These are phyloP conservation scores for Collybia sordida DNA, from an alignment of 768 basidiomycete genomes.

Conservation along the genomic window DNA sequence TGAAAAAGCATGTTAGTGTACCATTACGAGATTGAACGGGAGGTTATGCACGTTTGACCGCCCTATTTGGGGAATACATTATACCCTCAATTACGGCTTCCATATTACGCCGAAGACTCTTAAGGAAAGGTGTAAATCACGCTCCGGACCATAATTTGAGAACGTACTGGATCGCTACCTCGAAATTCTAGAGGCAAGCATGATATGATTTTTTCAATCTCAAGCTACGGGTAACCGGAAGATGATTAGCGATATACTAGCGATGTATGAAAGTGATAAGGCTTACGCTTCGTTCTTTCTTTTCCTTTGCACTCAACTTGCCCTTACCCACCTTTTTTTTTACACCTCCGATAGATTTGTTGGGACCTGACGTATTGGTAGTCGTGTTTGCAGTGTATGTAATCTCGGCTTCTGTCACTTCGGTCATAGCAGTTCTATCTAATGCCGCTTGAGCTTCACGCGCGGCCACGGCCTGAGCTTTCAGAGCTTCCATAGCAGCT, in stretches of 20 bases:
- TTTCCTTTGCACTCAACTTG: constrained; percentile 77
- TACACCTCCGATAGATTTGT: constrained; percentile 32
- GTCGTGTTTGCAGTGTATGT: constrained; percentile 40
- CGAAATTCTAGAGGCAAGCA: constrained; percentile 88
- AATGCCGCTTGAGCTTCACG: constrained; percentile 33
- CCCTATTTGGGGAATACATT: constrained; percentile 60
- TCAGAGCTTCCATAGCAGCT: constrained; percentile 52
- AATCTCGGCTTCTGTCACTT: constrained; percentile 38
- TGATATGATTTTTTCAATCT: constrained; percentile 70
- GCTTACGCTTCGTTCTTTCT: constrained; percentile 75
- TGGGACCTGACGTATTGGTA: constrained; percentile 31
- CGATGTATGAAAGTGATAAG: background rate
- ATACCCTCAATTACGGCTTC: constrained; percentile 79
- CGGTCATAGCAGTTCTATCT: constrained; percentile 42
- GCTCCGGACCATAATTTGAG: background rate
- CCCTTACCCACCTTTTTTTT: constrained; percentile 64
- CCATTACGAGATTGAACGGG: background rate
- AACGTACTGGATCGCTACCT: constrained; percentile 81
- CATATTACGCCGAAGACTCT: constrained; percentile 77
- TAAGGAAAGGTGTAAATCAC: background rate
- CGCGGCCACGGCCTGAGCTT: constrained; percentile 34
- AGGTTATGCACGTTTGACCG: constrained; percentile 56
- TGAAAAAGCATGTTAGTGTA: constrained; percentile 23
- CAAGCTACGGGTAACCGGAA: constrained; percentile 37
- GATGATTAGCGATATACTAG: background rate